Evolutionary conservation across 164 flowering plant genomes (phyloP), one percentile per base, ranked within the genome.

Genomic region (Vitis rupestris): DNA sequence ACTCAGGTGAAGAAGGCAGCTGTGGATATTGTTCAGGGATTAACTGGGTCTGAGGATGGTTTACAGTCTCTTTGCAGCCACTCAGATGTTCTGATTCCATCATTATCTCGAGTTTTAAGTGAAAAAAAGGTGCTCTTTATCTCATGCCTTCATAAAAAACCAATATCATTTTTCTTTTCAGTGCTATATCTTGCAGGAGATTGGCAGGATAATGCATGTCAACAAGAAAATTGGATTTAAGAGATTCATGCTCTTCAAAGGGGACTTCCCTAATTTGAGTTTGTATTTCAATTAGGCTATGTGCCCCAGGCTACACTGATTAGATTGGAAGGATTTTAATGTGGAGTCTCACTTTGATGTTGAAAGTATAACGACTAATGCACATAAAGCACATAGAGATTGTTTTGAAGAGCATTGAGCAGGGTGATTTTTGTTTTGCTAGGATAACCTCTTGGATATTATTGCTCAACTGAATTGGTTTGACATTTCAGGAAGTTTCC

Each of bases 41-140:
- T 90, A 72, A 91, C 99, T 11, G 99, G 97, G 47, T 85, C 97
- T 3, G 92, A 91, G 58, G 96, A 95, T 72, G 98, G 92, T 12
- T 58, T 91, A 75, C 74, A 55, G 48, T 79, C 91, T 67, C 88
- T 95, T 67, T 80, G 85, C 52, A 72, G 63, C 12, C 78, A 86
- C 63, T 75, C 91, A 1, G 76, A 79, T 5, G 70, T 74, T 62
- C 67, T 80, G 29, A 72, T 91, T 30, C 90, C 91, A 1, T 72
- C 96, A 1, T 70, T 95, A 52, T 79, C 86, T 70, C 81, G 66
- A 29, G 93, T 95, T 57, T 65, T 93, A 53, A 83, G 77, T 60
- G 94, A 86, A 63, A 75, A 79, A 12, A 78, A 81, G 81, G 81
- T 75, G 48, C 48, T 56, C 65, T 48, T 48, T 19, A 9, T 53